Evolutionary conservation across 2,329 filamentous ascomycete genomes (phyloP).

Genomic region (Ambrosiella cleistominuta): DNA sequence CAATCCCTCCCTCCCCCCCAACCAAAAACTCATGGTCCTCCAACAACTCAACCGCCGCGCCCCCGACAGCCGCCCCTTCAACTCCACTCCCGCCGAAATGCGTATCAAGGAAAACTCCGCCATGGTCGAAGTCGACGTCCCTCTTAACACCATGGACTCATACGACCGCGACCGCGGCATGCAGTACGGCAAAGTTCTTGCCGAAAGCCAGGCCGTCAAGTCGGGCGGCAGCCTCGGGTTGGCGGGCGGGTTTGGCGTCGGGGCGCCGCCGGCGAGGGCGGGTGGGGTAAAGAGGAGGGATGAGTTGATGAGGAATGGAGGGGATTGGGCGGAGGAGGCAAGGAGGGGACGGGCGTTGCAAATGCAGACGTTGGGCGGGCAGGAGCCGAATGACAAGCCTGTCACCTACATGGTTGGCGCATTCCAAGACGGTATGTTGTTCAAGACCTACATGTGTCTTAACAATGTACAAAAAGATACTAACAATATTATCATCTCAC

Average conservation of each 20-base stretch:
- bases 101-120: slow-evolving; percentile 69
- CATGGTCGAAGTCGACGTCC: slow-evolving; percentile 84
- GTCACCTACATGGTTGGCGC: slow-evolving; percentile 82
- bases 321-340: slow-evolving; percentile 50
- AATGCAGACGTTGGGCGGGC: slow-evolving; percentile 71
- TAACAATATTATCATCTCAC: slow-evolving; percentile 13
- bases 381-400: slow-evolving; percentile 50
- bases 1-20: slow-evolving; percentile 48
- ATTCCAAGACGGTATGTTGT: slow-evolving; percentile 56
- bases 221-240: slow-evolving; percentile 51
- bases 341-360: slow-evolving; percentile 55
- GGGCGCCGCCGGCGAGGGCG: slow-evolving; percentile 26
- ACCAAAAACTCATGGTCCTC: slow-evolving; percentile 58
- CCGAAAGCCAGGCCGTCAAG: slow-evolving; percentile 38
- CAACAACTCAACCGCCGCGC: slow-evolving; percentile 71
- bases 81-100: slow-evolving; percentile 54
- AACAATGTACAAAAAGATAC: not conserved
- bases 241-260: slow-evolving; percentile 54
- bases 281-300: slow-evolving; percentile 19
- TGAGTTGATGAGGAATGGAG: slow-evolving; percentile 23
- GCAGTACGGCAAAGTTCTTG: slow-evolving; percentile 63
- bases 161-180: slow-evolving; percentile 77
- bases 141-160: slow-evolving; percentile 50
- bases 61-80: slow-evolving; percentile 29
- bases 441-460: not conserved